phyloP scores from a whole-genome alignment of 2,329 filamentous ascomycete genomes.

The Pseudovirgaria hyperparasitica region DNA sequence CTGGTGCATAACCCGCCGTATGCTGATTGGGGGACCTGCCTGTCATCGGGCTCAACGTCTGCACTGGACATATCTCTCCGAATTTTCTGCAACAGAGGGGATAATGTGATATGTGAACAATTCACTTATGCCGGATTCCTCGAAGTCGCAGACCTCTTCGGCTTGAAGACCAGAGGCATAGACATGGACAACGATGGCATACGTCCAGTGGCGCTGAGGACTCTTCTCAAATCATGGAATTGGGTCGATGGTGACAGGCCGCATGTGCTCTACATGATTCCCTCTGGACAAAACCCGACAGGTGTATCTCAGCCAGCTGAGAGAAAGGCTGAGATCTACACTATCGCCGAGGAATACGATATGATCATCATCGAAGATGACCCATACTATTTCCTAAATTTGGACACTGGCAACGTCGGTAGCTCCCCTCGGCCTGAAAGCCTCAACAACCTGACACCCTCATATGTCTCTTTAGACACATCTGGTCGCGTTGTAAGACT shows the following conservation, averaged over 20 bases:
- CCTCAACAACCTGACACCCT: conserved; percentile 9
- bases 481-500: conserved; percentile 19
- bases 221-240: conserved; percentile 13
- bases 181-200: conserved; percentile 18
- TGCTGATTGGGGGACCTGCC: conserved; percentile 14
- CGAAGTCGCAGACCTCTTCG: conserved; percentile 12
- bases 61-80: conserved; percentile 16
- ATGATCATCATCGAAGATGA: conserved; percentile 19
- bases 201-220: conserved; percentile 12
- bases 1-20: conserved; percentile 18
- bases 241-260: conserved; percentile 9
- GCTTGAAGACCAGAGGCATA: conserved; percentile 12
- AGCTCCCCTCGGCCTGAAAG: conserved; percentile 2
- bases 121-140: conserved; percentile 16
- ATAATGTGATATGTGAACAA: conserved; percentile 11
- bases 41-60: conserved; percentile 13
- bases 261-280: conserved; percentile 16
- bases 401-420: conserved; percentile 1
- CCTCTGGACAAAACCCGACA: conserved; percentile 18
- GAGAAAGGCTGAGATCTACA: conserved; percentile 13
- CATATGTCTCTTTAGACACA: conserved; percentile 22
- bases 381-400: conserved; percentile 16
- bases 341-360: conserved; percentile 13
- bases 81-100: conserved; percentile 14
- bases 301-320: conserved; percentile 13